Conservation (phyloP, 2,329 filamentous ascomycete genomes). For the Pseudocercospora musae region DNA sequence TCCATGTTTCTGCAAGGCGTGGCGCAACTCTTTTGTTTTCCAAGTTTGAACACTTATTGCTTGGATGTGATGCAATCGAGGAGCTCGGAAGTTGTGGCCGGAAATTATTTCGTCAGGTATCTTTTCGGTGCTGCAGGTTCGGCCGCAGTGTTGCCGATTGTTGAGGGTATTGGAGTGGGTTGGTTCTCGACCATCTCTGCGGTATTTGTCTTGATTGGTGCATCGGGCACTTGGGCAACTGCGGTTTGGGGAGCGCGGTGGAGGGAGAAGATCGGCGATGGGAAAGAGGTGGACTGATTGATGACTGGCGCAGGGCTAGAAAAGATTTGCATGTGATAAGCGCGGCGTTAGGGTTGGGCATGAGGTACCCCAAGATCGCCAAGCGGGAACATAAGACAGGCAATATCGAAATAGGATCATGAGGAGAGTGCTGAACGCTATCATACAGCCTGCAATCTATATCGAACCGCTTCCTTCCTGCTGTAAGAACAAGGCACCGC, state of each 20-base stretch:
- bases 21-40: slow-evolving; percentile 72
- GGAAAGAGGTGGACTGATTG: slow-evolving; percentile 18
- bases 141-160: slow-evolving; percentile 68
- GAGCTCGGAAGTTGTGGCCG: slow-evolving; percentile 67
- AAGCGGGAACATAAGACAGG: not conserved
- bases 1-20: slow-evolving; percentile 73
- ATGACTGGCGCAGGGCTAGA: not conserved
- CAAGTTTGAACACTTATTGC: slow-evolving; percentile 74
- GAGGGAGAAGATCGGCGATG: slow-evolving; percentile 24
- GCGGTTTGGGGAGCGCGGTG: slow-evolving; percentile 21
- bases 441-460: not conserved
- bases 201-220: slow-evolving; percentile 49
- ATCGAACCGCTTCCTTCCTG: not conserved
- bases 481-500: not conserved
- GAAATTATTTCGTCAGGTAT: slow-evolving; percentile 77
- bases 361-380: not conserved
- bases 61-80: slow-evolving; percentile 73
- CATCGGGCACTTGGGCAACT: slow-evolving; percentile 49
- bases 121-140: slow-evolving; percentile 69
- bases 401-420: not conserved
- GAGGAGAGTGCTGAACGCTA: not conserved
- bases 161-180: slow-evolving; percentile 72
- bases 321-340: not conserved
- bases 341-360: slow-evolving; percentile 3
- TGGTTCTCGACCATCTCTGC: slow-evolving; percentile 75